These are phyloP conservation scores for Quercus lobata DNA, from an alignment of 331 rosid species.

Conservation along the genomic window DNA sequence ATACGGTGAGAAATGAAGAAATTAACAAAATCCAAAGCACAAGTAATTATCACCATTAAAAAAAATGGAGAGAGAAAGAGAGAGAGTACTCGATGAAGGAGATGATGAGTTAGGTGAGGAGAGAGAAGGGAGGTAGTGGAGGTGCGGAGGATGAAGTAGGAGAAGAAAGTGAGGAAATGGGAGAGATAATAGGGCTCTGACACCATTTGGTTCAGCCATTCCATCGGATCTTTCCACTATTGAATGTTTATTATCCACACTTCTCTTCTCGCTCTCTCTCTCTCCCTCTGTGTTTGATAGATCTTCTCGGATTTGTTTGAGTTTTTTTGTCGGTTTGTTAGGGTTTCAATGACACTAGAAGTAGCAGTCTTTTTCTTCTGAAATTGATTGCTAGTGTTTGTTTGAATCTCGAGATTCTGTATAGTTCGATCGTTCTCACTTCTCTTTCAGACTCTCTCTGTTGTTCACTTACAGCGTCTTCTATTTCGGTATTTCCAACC, in stretches of 20 bases:
- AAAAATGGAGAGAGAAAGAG: not conserved
- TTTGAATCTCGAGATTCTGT: no score
- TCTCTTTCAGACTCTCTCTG: no score
- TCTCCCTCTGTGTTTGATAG: not conserved
- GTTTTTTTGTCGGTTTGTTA: not conserved
- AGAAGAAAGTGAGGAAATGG: constrained; percentile 77
- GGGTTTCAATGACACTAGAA: no score
- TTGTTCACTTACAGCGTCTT: no score
- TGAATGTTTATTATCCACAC: constrained; percentile 30
- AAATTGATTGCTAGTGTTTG: no score
- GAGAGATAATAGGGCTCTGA: constrained; percentile 75
- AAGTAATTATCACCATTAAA: not conserved
- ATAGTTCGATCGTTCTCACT: no score
- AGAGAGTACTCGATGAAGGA: constrained; percentile 55
- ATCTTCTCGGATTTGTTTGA: not conserved
- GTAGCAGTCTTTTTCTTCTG: no score
- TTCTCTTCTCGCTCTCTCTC: not conserved
- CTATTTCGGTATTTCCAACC: no score
- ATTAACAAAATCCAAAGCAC: not conserved
- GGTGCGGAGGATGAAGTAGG: constrained; percentile 67
- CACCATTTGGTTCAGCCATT: constrained; percentile 52
- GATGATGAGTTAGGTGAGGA: constrained; percentile 35
- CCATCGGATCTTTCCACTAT: constrained; percentile 22
- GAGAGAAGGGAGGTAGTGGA: constrained; percentile 45
- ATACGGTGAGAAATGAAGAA: not conserved